phyloP scores from a whole-genome alignment of 495 filamentous ascomycete genomes.

The Penicillium angulare region DNA sequence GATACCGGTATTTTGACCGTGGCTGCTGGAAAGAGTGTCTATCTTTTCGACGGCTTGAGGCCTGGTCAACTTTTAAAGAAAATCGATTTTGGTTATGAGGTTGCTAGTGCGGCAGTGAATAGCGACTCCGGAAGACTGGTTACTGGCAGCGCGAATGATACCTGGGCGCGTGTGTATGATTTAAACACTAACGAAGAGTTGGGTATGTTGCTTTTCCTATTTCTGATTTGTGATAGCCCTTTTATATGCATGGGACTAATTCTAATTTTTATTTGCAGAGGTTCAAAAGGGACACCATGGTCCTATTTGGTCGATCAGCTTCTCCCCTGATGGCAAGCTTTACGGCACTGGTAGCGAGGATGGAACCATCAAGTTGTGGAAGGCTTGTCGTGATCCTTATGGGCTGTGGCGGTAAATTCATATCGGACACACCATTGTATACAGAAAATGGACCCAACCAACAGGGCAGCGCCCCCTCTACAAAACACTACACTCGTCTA shows the following conservation, averaged over 20 bases:
- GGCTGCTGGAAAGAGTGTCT: slow-evolving; percentile 82
- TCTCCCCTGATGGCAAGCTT: slow-evolving; percentile 91
- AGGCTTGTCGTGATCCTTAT: slow-evolving; percentile 65
- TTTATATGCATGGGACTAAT: not conserved
- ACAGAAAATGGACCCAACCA: not conserved
- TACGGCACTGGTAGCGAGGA: slow-evolving; percentile 97
- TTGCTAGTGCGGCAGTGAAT: slow-evolving; percentile 87
- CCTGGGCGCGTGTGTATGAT: slow-evolving; percentile 91
- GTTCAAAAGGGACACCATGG: slow-evolving; percentile 97
- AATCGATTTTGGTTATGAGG: slow-evolving; percentile 71
- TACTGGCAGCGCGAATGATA: slow-evolving; percentile 81
- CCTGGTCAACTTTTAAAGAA: slow-evolving; percentile 74
- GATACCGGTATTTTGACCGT: slow-evolving; percentile 50
- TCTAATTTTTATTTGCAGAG: slow-evolving; percentile 50
- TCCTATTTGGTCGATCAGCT: slow-evolving; percentile 91
- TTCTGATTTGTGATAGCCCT: not conserved
- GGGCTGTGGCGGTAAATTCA: slow-evolving; percentile 60
- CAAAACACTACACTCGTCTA: no score
- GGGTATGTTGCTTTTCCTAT: slow-evolving; percentile 44
- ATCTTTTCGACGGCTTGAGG: slow-evolving; percentile 80
- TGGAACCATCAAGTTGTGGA: slow-evolving; percentile 94
- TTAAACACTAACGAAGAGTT: slow-evolving; percentile 77
- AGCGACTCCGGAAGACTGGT: slow-evolving; percentile 76
- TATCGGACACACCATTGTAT: not conserved
- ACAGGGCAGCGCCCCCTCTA: no score